These are phyloP conservation scores for Hypoxylon trugodes DNA, from an alignment of 495 filamentous ascomycete genomes.

Conservation along the genomic window DNA sequence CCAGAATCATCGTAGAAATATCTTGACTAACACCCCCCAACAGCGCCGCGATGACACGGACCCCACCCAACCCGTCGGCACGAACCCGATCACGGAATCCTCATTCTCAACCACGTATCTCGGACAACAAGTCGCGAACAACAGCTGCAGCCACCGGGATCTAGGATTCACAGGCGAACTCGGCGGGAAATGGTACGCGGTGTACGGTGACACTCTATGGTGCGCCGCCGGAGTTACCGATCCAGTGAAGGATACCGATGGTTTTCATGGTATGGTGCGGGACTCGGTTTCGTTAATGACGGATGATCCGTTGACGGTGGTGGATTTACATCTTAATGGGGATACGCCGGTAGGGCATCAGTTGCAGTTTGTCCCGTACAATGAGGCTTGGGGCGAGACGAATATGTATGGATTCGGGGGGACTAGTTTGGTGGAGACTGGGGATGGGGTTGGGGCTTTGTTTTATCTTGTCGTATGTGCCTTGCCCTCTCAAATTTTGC, in stretches of 20 bases:
- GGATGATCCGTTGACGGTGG: constrained; percentile 43
- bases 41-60: constrained; percentile 23
- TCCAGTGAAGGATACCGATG: constrained; percentile 29
- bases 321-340: constrained; percentile 42
- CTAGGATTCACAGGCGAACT: constrained; percentile 53
- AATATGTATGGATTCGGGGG: constrained; percentile 47
- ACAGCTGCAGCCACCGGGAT: constrained; percentile 51
- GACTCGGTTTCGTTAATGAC: constrained; percentile 44
- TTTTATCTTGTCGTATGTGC: constrained; percentile 44
- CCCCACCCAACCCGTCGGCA: constrained; percentile 47
- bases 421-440: constrained; percentile 46
- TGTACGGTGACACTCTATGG: constrained; percentile 52
- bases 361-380: constrained; percentile 46
- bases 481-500: not conserved
- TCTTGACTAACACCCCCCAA: not conserved
- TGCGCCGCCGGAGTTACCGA: constrained; percentile 44
- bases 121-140: constrained; percentile 47
- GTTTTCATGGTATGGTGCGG: constrained; percentile 51
- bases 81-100: constrained; percentile 40
- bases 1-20: no score
- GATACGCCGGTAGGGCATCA: constrained; percentile 46
- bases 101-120: constrained; percentile 34
- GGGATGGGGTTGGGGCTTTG: constrained; percentile 34
- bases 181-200: constrained; percentile 47
- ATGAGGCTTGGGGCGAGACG: constrained; percentile 45